These are phyloP conservation scores for Penicillium malachiteum DNA, from an alignment of 495 filamentous ascomycete genomes.

Conservation along the genomic window DNA sequence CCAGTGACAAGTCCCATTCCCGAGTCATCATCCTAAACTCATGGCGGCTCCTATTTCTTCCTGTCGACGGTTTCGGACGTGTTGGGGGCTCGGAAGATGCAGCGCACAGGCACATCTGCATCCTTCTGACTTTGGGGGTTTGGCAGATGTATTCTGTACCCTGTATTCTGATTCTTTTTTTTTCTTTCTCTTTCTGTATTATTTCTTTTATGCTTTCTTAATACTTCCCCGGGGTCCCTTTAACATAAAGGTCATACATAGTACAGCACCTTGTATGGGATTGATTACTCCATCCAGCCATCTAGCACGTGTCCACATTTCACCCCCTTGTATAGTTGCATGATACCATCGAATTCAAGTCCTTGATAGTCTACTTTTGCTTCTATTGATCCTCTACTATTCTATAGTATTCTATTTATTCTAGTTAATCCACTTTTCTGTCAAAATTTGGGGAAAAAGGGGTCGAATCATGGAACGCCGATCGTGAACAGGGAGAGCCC, in stretches of 20 bases:
- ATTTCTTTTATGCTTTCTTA: too few relatives aligned
- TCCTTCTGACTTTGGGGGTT: not conserved
- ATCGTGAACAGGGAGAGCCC: slow-evolving; percentile 19
- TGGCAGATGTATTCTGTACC: not conserved
- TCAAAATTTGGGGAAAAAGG: slow-evolving; percentile 4
- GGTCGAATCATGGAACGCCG: slow-evolving; percentile 16
- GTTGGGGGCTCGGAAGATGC: slow-evolving; percentile 8
- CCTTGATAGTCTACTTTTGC: not conserved
- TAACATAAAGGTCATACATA: too few relatives aligned
- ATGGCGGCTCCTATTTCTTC: slow-evolving; percentile 9
- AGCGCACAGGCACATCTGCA: slow-evolving; percentile 20
- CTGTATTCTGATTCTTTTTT: too few relatives aligned
- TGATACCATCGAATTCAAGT: slow-evolving; percentile 8
- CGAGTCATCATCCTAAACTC: slow-evolving; percentile 4
- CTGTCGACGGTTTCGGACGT: slow-evolving; percentile 11
- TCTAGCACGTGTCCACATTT: not conserved
- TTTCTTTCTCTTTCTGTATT: too few relatives aligned
- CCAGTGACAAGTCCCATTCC: slow-evolving; percentile 6
- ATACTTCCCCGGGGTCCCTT: too few relatives aligned
- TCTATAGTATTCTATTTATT: not conserved
- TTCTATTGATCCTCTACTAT: not conserved
- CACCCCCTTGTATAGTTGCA: slow-evolving; percentile 6
- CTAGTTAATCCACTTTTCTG: slow-evolving; percentile 2
- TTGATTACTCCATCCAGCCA: too few relatives aligned
- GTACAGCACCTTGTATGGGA: too few relatives aligned